Evolutionary conservation across 305 asterid species (phyloP).

Genomic region (Rubia tinctorum): DNA sequence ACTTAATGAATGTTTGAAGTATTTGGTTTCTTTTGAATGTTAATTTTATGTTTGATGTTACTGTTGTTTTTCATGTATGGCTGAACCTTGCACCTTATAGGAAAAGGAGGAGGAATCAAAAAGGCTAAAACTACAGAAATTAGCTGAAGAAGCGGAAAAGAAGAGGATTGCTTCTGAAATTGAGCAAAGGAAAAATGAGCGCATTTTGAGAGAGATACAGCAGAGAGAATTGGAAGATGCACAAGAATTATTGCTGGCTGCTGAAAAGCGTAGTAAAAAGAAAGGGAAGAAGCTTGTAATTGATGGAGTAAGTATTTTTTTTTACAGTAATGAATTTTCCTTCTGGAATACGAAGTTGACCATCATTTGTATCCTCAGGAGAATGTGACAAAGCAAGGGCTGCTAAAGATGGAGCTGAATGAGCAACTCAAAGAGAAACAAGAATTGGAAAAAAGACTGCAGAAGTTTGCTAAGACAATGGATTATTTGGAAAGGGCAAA

Average conservation of each 20-base stretch:
- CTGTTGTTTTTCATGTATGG: neutral
- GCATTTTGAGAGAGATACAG: conserved; percentile 75
- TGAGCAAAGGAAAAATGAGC: conserved; percentile 71
- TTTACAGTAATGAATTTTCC: conserved; percentile 25
- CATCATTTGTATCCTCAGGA: conserved; percentile 38
- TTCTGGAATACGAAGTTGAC: conserved; percentile 35
- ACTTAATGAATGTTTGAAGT: conserved; percentile 15
- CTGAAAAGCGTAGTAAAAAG: conserved; percentile 63
- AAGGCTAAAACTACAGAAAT: conserved; percentile 64
- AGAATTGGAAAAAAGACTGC: conserved; percentile 83
- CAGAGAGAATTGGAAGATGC: conserved; percentile 83
- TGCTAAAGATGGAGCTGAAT: conserved; percentile 58
- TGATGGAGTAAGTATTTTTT: conserved; percentile 61
- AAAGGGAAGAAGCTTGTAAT: conserved; percentile 60
- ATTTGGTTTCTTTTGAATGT: neutral
- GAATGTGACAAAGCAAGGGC: conserved; percentile 56
- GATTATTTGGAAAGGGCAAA: conserved; percentile 84
- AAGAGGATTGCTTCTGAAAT: conserved; percentile 73
- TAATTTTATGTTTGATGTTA: neutral
- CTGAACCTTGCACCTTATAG: conserved; percentile 30
- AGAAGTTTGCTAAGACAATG: conserved; percentile 71
- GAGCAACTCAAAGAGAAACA: conserved; percentile 85
- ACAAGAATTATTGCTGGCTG: conserved; percentile 65
- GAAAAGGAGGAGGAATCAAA: conserved; percentile 90
- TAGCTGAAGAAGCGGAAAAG: conserved; percentile 88